Evolutionary conservation across 2,329 filamentous ascomycete species (phyloP), one percentile per base, ranked within the genome.

Genomic region (Pestalotiopsis fici): DNA sequence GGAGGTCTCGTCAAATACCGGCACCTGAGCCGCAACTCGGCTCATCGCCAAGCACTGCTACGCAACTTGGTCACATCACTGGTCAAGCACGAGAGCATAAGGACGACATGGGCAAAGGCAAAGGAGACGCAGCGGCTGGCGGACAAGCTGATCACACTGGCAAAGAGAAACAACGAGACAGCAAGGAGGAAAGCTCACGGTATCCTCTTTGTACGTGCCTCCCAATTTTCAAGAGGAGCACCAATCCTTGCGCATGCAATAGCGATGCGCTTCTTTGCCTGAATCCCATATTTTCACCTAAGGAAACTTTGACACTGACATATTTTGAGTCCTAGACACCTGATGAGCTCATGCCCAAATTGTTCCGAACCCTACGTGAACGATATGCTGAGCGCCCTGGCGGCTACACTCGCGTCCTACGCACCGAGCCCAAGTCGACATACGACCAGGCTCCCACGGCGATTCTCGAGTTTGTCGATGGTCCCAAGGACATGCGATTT

Each of bases 21-120:
- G 74, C 93, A 97, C 81, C 86, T 99, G 69, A 91, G 90, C 82
- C 94, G 96, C 74, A 87, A 89, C 73, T 97, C 94, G 64, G 86
- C 95, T 66, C 96, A 98, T 79, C 90, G 96, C 78, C 90, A 95
- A 83, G 95, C 96, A 65, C 89, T 99, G 74, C 90, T 99, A 73
- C 94, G 96, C 77, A 98, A 98, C 82, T 87, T 99, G 69, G 95
- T 98, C 79, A 97, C 95, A 73, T 96, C 95, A 65, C 92, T 99
- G 72, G 92, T 99, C 83, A 88, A 93, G 81, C 90, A 97, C 81
- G 96, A 99, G 84, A 90, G 93, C 70, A 97, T 99, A 83, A 90
- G 91, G 71, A 99, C 96, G 63, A 97, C 96, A 82, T 98, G 93
- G 87, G 91, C 92, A 79, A 98, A 98, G 83, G 96, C 96, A 60